These are phyloP conservation scores for Litchi chinensis DNA, from an alignment of 345 rosid species.

Conservation along the genomic window DNA sequence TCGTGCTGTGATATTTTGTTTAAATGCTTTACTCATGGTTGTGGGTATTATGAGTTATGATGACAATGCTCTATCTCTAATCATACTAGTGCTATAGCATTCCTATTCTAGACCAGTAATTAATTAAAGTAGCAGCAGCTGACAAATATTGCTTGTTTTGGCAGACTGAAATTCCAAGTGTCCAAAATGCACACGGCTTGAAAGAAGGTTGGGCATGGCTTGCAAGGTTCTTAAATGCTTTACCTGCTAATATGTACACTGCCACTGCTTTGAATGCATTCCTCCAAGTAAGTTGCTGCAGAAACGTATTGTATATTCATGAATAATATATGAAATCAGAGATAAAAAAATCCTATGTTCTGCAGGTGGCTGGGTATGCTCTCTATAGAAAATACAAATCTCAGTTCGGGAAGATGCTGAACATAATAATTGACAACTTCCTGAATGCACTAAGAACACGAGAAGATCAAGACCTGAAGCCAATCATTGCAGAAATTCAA, in stretches of 20 bases:
- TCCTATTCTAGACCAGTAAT: neutral
- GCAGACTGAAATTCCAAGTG: slow-evolving; percentile 69
- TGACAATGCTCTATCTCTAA: neutral
- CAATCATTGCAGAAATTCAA: slow-evolving; percentile 47
- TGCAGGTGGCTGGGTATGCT: slow-evolving; percentile 79
- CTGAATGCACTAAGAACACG: slow-evolving; percentile 50
- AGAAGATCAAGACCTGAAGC: slow-evolving; percentile 47
- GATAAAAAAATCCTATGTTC: neutral
- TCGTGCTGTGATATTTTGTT: neutral
- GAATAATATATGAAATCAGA: neutral
- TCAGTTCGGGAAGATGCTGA: slow-evolving; percentile 69
- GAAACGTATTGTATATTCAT: neutral
- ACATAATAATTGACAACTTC: slow-evolving; percentile 56
- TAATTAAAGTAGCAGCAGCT: slow-evolving; percentile 13
- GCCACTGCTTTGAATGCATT: slow-evolving; percentile 78
- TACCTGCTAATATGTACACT: slow-evolving; percentile 69
- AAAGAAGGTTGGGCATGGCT: slow-evolving; percentile 26
- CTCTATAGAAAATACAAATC: slow-evolving; percentile 60
- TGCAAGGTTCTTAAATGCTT: slow-evolving; percentile 27
- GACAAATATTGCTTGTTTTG: slow-evolving; percentile 19
- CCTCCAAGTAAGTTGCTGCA: slow-evolving; percentile 52
- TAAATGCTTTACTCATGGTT: neutral
- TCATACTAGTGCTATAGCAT: neutral
- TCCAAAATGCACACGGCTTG: slow-evolving; percentile 64
- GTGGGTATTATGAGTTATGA: neutral